Evolutionary conservation across 257 asterid species (phyloP).

Genomic region (Solanum raphanifolium): DNA sequence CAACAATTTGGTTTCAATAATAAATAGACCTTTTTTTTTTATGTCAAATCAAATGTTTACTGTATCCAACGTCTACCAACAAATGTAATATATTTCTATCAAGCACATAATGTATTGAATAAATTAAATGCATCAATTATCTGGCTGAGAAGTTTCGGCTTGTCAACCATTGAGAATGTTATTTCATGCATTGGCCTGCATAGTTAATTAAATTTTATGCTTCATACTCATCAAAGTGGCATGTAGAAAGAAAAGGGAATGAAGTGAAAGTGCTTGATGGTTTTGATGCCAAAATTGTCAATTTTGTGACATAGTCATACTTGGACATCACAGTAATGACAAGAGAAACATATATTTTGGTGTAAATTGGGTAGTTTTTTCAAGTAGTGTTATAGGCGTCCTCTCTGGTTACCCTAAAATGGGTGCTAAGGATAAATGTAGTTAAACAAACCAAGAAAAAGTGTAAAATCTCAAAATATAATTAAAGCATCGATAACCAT

Average conservation of each 20-base stretch:
- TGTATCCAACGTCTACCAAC: not conserved
- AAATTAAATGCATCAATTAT: conserved; percentile 18
- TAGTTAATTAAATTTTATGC: not conserved
- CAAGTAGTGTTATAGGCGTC: not conserved
- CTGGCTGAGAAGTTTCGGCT: conserved; percentile 96
- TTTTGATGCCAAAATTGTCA: not conserved
- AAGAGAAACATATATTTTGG: not conserved
- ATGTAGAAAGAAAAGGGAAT: not conserved
- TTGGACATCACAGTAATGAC: not conserved
- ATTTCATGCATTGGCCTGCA: conserved; percentile 99
- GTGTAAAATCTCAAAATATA: not conserved
- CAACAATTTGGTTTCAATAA: not conserved
- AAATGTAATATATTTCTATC: not conserved
- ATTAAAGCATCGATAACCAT: not conserved
- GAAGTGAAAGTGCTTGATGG: not conserved
- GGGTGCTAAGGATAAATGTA: not conserved
- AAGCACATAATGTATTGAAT: not conserved
- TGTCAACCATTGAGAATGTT: conserved; percentile 84
- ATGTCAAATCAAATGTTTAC: not conserved
- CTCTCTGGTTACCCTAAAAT: not conserved
- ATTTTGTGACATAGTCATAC: not conserved
- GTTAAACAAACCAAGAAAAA: not conserved
- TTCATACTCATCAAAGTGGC: not conserved
- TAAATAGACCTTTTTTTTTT: not conserved
- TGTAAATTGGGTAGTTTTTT: not conserved